These are phyloP conservation scores for Chaetomium sp. DNA, from an alignment of 2,329 filamentous ascomycete species.

Conservation along the genomic window DNA sequence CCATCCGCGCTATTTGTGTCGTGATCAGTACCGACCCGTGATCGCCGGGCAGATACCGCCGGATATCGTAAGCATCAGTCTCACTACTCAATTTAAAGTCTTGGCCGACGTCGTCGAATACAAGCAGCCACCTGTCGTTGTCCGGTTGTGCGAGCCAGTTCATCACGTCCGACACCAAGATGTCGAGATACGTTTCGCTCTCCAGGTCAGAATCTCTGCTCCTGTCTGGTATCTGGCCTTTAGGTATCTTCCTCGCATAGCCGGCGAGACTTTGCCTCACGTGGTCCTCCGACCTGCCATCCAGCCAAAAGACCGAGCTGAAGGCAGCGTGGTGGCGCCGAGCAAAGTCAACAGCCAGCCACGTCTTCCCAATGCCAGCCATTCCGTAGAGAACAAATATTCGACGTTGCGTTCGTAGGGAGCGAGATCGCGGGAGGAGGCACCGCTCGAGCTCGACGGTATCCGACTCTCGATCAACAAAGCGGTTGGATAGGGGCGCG, in stretches of 20 bases:
- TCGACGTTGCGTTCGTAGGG: background rate
- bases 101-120: conserved; percentile 32
- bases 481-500: conserved; percentile 18
- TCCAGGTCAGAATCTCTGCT: conserved; percentile 8
- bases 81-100: conserved; percentile 13
- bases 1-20: conserved; percentile 20
- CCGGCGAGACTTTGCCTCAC: conserved; percentile 26
- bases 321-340: background rate
- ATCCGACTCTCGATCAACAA: conserved; percentile 15
- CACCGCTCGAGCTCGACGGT: background rate
- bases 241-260: conserved; percentile 20
- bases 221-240: conserved; percentile 18
- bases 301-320: conserved; percentile 28
- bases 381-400: background rate
- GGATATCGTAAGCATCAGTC: conserved; percentile 22
- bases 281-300: conserved; percentile 26
- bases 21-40: conserved; percentile 28
- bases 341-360: background rate
- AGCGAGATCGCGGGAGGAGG: background rate
- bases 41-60: conserved; percentile 21
- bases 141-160: conserved; percentile 23
- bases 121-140: conserved; percentile 29
- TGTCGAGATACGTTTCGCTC: conserved; percentile 16
- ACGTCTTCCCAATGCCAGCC: background rate
- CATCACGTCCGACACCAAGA: conserved; percentile 21